Conservation (phyloP, 2,329 filamentous ascomycete genomes). For the Zopfia rhizophila region DNA sequence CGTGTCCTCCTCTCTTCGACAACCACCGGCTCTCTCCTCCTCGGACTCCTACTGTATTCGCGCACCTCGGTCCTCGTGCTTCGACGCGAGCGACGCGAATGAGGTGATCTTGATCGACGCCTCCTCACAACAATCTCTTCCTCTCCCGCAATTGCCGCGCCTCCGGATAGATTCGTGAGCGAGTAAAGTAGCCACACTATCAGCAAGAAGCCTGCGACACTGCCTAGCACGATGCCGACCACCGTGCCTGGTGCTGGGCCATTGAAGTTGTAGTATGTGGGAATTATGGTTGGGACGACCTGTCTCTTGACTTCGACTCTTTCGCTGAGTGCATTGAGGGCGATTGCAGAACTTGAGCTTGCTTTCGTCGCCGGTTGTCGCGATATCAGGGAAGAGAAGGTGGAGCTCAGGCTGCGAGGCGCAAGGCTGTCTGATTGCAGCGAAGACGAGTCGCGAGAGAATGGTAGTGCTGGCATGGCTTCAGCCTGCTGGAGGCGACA, state of each 20-base stretch:
- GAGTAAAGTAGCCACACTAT: constrained; percentile 63
- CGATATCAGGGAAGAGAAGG: constrained; percentile 24
- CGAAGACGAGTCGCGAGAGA: constrained; percentile 26
- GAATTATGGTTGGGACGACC: constrained; percentile 63
- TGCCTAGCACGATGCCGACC: constrained; percentile 68
- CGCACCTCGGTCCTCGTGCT: constrained; percentile 47
- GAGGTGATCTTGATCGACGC: constrained; percentile 36
- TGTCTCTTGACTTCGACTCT: too few species aligned
- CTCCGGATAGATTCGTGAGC: constrained; percentile 46
- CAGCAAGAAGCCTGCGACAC: constrained; percentile 64
- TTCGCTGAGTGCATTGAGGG: constrained; percentile 24
- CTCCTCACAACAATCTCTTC: constrained; percentile 68
- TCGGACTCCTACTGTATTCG: constrained; percentile 51
- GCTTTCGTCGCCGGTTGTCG: constrained; percentile 31
- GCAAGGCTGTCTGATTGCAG: constrained; percentile 36
- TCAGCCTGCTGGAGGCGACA: constrained; percentile 17
- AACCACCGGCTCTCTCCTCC: constrained; percentile 49
- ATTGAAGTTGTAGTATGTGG: constrained; percentile 67
- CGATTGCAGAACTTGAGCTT: constrained; percentile 15
- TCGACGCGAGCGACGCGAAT: constrained; percentile 43
- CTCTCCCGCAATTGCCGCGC: constrained; percentile 55
- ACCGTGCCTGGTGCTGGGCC: constrained; percentile 67
- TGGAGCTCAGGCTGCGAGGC: constrained; percentile 23
- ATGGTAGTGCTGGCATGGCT: constrained; percentile 42
- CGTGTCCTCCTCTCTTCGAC: constrained; percentile 49